Evolutionary conservation across 768 basidiomycete genomes (phyloP).

Genomic region (Mycena belliarum): DNA sequence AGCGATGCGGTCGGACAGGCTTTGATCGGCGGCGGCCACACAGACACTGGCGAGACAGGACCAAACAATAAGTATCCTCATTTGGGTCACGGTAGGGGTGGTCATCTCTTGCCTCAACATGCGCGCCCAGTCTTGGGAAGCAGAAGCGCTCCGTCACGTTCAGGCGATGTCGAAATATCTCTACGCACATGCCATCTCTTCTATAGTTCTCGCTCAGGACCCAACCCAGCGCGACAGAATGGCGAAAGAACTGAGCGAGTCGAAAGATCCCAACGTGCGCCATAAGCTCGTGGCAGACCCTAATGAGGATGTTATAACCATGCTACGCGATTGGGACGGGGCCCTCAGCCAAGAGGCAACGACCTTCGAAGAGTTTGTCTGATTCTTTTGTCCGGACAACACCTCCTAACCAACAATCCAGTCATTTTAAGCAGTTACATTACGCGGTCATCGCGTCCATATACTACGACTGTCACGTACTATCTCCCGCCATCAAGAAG

Average conservation of each 20-base stretch:
- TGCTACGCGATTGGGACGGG: neutral
- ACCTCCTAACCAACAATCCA: neutral
- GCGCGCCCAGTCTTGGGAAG: neutral
- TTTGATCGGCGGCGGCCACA: conserved; percentile 79
- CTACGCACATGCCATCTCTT: neutral
- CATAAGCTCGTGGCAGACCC: neutral
- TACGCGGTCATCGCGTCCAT: neutral
- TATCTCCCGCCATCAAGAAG: neutral
- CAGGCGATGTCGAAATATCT: neutral
- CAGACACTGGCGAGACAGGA: too few species aligned
- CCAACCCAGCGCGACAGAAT: neutral
- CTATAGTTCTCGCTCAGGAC: neutral
- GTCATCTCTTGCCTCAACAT: too few species aligned
- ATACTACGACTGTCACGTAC: neutral
- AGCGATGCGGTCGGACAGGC: conserved; percentile 77
- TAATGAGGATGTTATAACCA: neutral
- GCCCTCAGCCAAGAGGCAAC: neutral
- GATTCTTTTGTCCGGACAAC: neutral
- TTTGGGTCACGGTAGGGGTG: too few species aligned
- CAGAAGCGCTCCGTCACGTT: neutral
- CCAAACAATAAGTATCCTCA: too few species aligned
- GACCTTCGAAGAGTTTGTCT: neutral
- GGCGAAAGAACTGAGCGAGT: neutral
- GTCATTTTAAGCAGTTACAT: neutral
- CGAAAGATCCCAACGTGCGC: neutral